Evolutionary conservation across 164 flowering plant genomes (phyloP), one percentile per base, ranked within the genome.

Genomic region (Kalanchoe fedtschenkoi): DNA sequence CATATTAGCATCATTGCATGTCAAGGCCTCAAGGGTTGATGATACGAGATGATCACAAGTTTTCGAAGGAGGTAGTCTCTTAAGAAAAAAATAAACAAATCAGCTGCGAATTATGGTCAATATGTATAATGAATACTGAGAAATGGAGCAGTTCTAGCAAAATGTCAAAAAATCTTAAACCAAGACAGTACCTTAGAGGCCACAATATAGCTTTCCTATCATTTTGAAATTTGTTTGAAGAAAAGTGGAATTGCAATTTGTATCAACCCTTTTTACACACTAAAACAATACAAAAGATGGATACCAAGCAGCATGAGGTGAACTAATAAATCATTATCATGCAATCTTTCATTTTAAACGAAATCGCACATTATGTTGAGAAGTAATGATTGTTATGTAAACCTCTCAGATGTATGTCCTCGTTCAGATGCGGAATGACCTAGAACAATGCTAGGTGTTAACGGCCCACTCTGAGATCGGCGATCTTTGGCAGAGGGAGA

Each of bases 391-490:
- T 37, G 39, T 37, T 37, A 37, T 10, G 43, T 39, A 39, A 21
- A 93, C 99, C 92, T 90, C 71, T 87, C 97, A 65, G 66, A 62
- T 41, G 44, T 34, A 11, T 66, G 81, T 9, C 71, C 77, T 47
- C 78, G 80, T 58, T 93, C 98, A 24, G 83, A 73, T 35, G 37
- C 63, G 39, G 89, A 80, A 75, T 84, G 83, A 62, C 62, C 47
- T 63, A 84, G 80, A 65, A 82, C 87, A 57, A 24, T 34, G 58
- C 77, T 80, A 74, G 92, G 84, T 63, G 71, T 61, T 34, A 84
- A 88, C 4, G 96, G 97, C 34, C 95, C 97, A 77, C 96, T 88
- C 51, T 76, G 91, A 65, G 81, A 75, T 76, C 81, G 86, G 44
- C 87, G 81, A 65, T 67, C 51, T 68, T 69, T 85, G 29, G 68